These are phyloP conservation scores for Sporothrix variecibatus DNA, from an alignment of 2,329 filamentous ascomycete species.

Conservation along the genomic window DNA sequence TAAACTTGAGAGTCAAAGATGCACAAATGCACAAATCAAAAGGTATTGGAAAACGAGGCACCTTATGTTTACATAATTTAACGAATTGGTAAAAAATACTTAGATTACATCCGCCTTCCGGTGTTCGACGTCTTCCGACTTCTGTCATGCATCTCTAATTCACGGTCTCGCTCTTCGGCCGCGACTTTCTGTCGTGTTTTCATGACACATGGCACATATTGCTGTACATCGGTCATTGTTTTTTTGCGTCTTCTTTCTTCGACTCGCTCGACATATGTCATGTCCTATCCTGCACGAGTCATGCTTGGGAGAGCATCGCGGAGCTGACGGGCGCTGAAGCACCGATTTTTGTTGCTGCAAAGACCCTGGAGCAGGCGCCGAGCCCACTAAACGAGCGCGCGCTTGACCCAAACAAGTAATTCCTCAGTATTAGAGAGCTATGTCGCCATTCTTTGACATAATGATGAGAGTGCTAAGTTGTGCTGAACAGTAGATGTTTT, in stretches of 20 bases:
- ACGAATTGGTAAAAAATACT: too few relatives aligned
- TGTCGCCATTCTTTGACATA: slow-evolving; percentile 9
- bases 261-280: not conserved
- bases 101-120: too few relatives aligned
- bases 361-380: not conserved
- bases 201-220: not conserved
- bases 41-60: too few relatives aligned
- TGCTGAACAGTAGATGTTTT: not conserved
- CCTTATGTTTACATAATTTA: too few relatives aligned
- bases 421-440: slow-evolving; percentile 6
- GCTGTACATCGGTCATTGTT: not conserved
- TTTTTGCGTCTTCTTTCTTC: not conserved
- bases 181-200: not conserved
- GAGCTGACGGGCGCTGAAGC: not conserved
- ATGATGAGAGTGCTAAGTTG: slow-evolving; percentile 1
- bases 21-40: too few relatives aligned
- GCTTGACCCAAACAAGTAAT: slow-evolving; percentile 12
- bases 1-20: too few relatives aligned
- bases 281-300: not conserved
- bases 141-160: not conserved
- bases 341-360: not conserved
- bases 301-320: not conserved
- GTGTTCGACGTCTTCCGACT: not conserved
- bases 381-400: not conserved
- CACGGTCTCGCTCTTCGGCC: not conserved